These are phyloP conservation scores for Tuber umbilicatum DNA, from an alignment of 495 filamentous ascomycete species.

Conservation along the genomic window DNA sequence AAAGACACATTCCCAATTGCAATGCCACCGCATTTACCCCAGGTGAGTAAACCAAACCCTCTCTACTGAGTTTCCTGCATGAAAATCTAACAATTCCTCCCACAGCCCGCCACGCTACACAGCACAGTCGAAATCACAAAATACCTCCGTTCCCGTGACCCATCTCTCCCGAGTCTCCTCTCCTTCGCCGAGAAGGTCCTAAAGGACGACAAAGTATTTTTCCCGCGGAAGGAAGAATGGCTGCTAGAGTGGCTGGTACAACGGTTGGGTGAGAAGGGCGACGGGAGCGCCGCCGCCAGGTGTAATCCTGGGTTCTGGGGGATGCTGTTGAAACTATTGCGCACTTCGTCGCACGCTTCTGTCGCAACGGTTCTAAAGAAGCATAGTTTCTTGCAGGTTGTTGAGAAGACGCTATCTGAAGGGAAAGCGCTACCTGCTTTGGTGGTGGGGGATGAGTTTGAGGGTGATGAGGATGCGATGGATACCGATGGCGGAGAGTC, in stretches of 20 bases:
- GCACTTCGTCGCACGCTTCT: constrained; percentile 5
- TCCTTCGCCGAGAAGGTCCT: constrained; percentile 25
- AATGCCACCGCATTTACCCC: background rate
- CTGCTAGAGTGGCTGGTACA: constrained; percentile 38
- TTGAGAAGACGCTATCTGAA: constrained; percentile 27
- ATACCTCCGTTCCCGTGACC: constrained; percentile 33
- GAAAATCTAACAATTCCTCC: background rate
- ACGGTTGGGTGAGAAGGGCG: constrained; percentile 34
- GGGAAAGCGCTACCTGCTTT: background rate
- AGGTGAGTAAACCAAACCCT: background rate
- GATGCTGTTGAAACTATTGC: constrained; percentile 30
- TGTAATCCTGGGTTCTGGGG: constrained; percentile 28
- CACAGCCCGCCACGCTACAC: constrained; percentile 9
- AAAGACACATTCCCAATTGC: background rate
- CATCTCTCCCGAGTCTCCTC: constrained; percentile 22
- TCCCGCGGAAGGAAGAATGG: constrained; percentile 39
- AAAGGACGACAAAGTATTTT: constrained; percentile 18
- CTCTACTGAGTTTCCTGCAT: background rate
- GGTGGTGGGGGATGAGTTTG: background rate
- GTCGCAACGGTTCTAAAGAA: constrained; percentile 27
- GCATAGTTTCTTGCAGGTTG: constrained; percentile 32
- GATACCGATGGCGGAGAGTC: constrained; percentile 1
- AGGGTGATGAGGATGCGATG: background rate
- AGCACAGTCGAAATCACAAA: constrained; percentile 32
- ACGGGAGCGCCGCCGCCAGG: constrained; percentile 12